Conservation (phyloP, 176 grass and related monocot genomes). For the Thinopyrum elongatum region DNA sequence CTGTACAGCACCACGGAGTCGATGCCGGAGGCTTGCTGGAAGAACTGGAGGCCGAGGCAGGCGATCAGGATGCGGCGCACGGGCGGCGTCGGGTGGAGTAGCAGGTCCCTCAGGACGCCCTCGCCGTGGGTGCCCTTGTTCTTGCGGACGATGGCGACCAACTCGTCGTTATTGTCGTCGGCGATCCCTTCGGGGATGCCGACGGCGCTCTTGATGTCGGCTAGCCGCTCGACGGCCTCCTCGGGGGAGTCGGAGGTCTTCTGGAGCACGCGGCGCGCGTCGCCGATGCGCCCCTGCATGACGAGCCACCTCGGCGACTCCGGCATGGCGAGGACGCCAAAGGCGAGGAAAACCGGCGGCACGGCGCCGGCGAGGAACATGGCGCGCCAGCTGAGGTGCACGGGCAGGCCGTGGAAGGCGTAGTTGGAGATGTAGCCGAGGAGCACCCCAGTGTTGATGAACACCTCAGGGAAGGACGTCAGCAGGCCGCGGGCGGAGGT, state of each 20-base stretch:
- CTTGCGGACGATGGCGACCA: background rate
- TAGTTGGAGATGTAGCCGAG: conserved; percentile 90
- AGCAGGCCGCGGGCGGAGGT: conserved; percentile 78
- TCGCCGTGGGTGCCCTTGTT: conserved; percentile 31
- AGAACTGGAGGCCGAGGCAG: conserved; percentile 75
- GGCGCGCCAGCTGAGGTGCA: conserved; percentile 59
- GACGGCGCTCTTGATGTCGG: conserved; percentile 53
- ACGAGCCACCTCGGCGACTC: conserved; percentile 93
- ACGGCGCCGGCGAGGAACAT: conserved; percentile 76
- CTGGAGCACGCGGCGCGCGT: conserved; percentile 54
- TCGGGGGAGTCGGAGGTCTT: conserved; percentile 47
- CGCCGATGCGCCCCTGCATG: conserved; percentile 64
- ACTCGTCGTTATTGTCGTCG: conserved; percentile 9
- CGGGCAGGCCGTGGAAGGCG: conserved; percentile 65
- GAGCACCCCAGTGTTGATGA: conserved; percentile 73
- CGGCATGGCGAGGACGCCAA: conserved; percentile 74
- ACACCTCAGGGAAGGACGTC: conserved; percentile 81
- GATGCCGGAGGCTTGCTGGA: conserved; percentile 80
- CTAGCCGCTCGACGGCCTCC: conserved; percentile 56
- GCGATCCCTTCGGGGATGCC: conserved; percentile 45
- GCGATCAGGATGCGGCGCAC: conserved; percentile 70
- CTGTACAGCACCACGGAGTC: conserved; percentile 83
- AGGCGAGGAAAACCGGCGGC: conserved; percentile 55
- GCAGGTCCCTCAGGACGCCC: conserved; percentile 69
- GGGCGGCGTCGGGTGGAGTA: conserved; percentile 51